A percentile compares a stretch with the other conserved stretches of the same genome.
Conservation (phyloP, 345 rosid genomes). For the Ceriops decandra region DNA sequence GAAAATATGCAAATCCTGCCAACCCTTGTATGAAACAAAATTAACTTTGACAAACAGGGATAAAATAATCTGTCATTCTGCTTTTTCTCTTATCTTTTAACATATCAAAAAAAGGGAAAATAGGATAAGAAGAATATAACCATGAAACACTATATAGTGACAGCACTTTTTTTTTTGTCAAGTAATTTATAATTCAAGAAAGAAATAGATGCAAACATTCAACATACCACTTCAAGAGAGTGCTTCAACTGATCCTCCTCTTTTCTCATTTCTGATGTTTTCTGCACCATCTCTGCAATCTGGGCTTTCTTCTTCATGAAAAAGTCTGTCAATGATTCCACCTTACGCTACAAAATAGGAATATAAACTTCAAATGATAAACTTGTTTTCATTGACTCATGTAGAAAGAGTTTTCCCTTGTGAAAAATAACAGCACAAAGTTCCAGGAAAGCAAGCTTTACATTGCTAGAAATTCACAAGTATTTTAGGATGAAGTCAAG, state of each 20-base stretch:
- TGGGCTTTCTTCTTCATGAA: slow-evolving; percentile 68
- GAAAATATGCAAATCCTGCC: no score
- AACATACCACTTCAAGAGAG: slow-evolving; percentile 54
- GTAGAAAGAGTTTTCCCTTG: no score
- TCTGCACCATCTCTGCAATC: slow-evolving; percentile 59
- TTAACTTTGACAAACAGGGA: not conserved
- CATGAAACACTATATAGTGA: not conserved
- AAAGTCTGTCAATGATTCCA: slow-evolving; percentile 51
- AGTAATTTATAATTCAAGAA: not conserved
- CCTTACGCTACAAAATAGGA: slow-evolving; percentile 37
- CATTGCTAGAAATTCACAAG: no score
- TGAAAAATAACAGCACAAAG: no score
- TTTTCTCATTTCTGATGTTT: slow-evolving; percentile 63
- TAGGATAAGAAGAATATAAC: not conserved
- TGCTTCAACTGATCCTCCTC: slow-evolving; percentile 59
- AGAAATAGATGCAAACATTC: slow-evolving; percentile 13
- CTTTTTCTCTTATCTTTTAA: not conserved
- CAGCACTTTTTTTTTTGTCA: not conserved
- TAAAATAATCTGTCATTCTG: not conserved
- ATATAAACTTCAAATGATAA: slow-evolving; percentile 2
- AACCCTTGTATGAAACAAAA: no score
- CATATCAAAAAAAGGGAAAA: not conserved
- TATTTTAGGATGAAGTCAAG: not conserved
- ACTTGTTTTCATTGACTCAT: not conserved
- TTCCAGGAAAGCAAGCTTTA: no score